Evolutionary conservation across 805 yeast genomes (phyloP).

Genomic region (Metschnikowia lunata): DNA sequence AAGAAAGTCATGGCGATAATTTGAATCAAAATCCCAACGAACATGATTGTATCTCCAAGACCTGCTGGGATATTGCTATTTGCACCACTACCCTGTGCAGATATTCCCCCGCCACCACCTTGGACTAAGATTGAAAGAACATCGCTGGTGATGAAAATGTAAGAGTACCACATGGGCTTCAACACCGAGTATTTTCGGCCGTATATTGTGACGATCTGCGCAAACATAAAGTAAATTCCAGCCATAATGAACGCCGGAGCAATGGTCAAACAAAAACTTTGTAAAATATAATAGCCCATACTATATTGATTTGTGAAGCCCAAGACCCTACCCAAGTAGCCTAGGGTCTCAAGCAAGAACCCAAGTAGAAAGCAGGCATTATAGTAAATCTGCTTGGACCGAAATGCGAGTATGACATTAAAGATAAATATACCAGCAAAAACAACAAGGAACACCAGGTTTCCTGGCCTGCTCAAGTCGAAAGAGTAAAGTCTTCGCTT

Average conservation of each 20-base stretch:
- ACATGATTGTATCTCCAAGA: constrained; percentile 35
- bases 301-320: constrained; percentile 23
- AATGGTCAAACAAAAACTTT: constrained; percentile 33
- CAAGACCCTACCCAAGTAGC: constrained; percentile 36
- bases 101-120: constrained; percentile 38
- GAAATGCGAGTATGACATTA: constrained; percentile 23
- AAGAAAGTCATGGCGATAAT: constrained; percentile 37
- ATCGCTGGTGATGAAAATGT: constrained; percentile 36
- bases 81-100: constrained; percentile 24
- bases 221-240: constrained; percentile 38
- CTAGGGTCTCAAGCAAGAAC: constrained; percentile 32
- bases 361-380: constrained; percentile 36
- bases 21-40: constrained; percentile 37
- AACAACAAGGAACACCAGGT: constrained; percentile 27
- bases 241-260: constrained; percentile 44
- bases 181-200: constrained; percentile 35
- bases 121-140: constrained; percentile 35
- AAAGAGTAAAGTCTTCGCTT: constrained; percentile 28
- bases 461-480: constrained; percentile 26
- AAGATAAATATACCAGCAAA: constrained; percentile 24
- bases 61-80: constrained; percentile 16
- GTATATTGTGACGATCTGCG: constrained; percentile 36
- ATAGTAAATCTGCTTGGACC: constrained; percentile 38
- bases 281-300: constrained; percentile 25
- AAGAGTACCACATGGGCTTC: constrained; percentile 42